Conservation (phyloP, 2,329 filamentous ascomycete species). For the Aspergillus puulaauensis region DNA sequence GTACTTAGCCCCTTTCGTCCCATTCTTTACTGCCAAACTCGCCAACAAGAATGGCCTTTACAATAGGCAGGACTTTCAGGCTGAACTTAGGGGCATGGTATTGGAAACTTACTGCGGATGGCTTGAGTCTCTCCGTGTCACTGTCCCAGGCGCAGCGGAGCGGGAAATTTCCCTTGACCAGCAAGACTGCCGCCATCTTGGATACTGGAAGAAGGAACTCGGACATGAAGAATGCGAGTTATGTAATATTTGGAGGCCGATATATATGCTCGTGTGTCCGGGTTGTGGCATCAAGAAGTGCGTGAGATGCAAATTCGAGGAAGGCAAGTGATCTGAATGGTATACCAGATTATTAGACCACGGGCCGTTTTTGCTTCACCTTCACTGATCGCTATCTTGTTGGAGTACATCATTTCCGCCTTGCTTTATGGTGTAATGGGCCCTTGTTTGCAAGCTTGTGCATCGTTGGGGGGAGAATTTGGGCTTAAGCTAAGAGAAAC, state of each 20-base stretch:
- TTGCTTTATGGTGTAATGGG: not conserved
- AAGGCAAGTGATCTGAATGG: not conserved
- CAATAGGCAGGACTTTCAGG: conserved; percentile 22
- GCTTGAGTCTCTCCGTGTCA: conserved; percentile 22
- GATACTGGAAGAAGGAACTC: conserved; percentile 28
- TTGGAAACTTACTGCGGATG: conserved; percentile 28
- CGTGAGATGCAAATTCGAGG: conserved; percentile 30
- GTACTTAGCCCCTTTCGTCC: conserved; percentile 20
- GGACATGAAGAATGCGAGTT: conserved; percentile 21
- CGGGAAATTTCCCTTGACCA: not conserved
- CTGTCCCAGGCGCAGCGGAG: conserved; percentile 14
- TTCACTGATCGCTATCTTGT: not conserved
- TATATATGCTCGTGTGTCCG: conserved; percentile 30
- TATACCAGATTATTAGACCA: not conserved
- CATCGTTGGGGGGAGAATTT: not conserved
- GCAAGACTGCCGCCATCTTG: conserved; percentile 25
- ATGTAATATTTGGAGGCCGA: conserved; percentile 29
- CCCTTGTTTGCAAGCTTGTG: not conserved
- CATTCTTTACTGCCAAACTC: conserved; percentile 28
- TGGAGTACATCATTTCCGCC: not conserved
- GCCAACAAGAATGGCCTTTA: conserved; percentile 21
- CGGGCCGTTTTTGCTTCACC: not conserved
- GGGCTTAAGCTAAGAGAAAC: not conserved
- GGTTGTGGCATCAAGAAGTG: conserved; percentile 29
- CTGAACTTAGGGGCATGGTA: conserved; percentile 29